Conservation (phyloP, 805 yeast genomes). For the Kockiozyma suomiensis region DNA sequence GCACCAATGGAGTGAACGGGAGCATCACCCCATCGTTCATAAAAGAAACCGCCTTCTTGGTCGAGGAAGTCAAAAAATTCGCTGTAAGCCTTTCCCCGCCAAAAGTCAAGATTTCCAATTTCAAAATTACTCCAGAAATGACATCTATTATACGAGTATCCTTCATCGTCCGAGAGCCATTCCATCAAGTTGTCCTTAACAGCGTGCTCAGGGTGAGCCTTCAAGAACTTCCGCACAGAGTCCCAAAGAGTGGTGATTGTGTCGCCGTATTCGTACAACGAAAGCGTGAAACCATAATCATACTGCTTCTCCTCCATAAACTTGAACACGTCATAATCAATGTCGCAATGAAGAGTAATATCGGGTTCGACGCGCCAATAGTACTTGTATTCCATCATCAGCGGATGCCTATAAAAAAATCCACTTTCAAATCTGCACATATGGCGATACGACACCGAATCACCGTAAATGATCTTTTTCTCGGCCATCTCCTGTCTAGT, state of each 20-base stretch:
- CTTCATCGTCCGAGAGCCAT: slow-evolving; percentile 71
- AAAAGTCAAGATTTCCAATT: slow-evolving; percentile 60
- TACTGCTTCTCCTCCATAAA: slow-evolving; percentile 76
- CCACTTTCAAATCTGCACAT: slow-evolving; percentile 92
- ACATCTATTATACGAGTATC: slow-evolving; percentile 68
- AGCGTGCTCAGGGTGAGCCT: slow-evolving; percentile 59
- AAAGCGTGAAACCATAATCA: slow-evolving; percentile 74
- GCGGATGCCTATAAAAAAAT: slow-evolving; percentile 72
- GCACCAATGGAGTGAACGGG: slow-evolving; percentile 72
- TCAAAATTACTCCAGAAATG: slow-evolving; percentile 85
- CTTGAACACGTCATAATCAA: slow-evolving; percentile 77
- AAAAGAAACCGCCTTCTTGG: slow-evolving; percentile 66
- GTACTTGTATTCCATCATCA: slow-evolving; percentile 71
- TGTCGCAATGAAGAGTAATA: slow-evolving; percentile 70
- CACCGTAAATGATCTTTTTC: slow-evolving; percentile 70
- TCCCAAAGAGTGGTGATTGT: slow-evolving; percentile 82
- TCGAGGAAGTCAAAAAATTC: slow-evolving; percentile 61
- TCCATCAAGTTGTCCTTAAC: slow-evolving; percentile 65
- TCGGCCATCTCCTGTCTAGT: slow-evolving; percentile 60
- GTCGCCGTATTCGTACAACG: slow-evolving; percentile 66
- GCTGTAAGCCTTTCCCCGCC: slow-evolving; percentile 57
- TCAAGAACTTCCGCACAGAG: slow-evolving; percentile 64
- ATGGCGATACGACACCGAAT: slow-evolving; percentile 74
- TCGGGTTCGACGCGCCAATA: slow-evolving; percentile 95
- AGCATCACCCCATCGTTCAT: slow-evolving; percentile 81